phyloP scores from a whole-genome alignment of 495 filamentous ascomycete genomes.

The Diplogelasinospora grovesii region DNA sequence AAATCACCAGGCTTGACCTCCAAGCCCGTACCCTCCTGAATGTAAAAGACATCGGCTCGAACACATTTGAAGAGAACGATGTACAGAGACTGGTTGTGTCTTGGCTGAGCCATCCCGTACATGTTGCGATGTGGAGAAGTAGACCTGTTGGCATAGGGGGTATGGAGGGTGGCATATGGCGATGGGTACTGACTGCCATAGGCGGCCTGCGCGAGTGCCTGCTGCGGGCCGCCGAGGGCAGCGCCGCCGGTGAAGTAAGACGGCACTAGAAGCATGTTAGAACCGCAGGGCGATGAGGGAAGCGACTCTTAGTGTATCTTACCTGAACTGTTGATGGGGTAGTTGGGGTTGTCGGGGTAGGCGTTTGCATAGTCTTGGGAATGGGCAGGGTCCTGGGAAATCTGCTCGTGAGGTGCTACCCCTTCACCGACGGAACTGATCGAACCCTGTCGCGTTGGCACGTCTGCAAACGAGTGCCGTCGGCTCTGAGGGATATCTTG shows the following conservation, averaged over 20 bases:
- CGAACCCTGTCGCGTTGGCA: constrained; percentile 59
- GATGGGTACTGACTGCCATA: constrained; percentile 34
- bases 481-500: constrained; percentile 75
- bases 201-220: constrained; percentile 30
- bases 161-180: constrained; percentile 40
- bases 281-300: neutral
- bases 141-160: constrained; percentile 49
- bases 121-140: constrained; percentile 52
- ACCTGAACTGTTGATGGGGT: constrained; percentile 28
- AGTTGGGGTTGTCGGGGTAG: constrained; percentile 29
- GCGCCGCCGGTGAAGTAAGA: constrained; percentile 41
- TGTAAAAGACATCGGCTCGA: constrained; percentile 91
- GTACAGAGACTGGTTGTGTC: constrained; percentile 77
- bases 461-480: constrained; percentile 94
- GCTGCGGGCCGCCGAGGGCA: constrained; percentile 25
- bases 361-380: constrained; percentile 29
- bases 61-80: constrained; percentile 95
- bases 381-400: constrained; percentile 30
- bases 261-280: constrained; percentile 34
- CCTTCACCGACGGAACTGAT: constrained; percentile 58
- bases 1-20: constrained; percentile 85
- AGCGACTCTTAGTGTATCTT: constrained; percentile 5
- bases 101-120: constrained; percentile 58
- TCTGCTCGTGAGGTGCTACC: constrained; percentile 35
- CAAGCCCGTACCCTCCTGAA: constrained; percentile 89